Evolutionary conservation across 164 flowering plant genomes (phyloP).

Genomic region (Santalum album): DNA sequence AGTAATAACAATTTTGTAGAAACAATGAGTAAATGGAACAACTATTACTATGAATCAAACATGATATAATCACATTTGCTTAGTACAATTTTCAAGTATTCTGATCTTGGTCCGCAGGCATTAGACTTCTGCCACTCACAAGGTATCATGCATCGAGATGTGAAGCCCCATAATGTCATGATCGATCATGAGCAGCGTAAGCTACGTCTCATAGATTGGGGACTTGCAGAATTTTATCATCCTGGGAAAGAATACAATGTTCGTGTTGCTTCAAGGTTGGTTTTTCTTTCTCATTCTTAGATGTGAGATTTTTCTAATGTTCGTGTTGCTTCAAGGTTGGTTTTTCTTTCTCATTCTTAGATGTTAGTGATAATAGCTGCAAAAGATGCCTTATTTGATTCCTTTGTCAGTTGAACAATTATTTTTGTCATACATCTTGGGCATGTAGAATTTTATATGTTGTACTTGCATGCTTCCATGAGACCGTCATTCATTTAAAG

Average conservation of each 20-base stretch:
- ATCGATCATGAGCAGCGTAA: constrained; percentile 97
- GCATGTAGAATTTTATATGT: no score
- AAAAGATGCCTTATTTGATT: no score
- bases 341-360: neutral
- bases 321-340: constrained; percentile 97
- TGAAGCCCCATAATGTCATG: constrained; percentile 99
- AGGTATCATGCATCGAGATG: constrained; percentile 99
- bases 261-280: constrained; percentile 97
- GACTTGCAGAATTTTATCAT: constrained; percentile 96
- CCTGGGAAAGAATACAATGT: constrained; percentile 97
- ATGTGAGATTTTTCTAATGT: neutral
- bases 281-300: neutral
- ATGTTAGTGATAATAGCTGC: neutral
- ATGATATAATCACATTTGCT: no score
- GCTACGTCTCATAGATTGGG: constrained; percentile 98
- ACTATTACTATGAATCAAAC: no score
- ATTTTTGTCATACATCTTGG: neutral
- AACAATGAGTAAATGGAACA: no score
- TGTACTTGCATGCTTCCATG: no score
- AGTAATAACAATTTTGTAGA: no score
- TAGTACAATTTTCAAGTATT: no score
- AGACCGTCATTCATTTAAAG: no score
- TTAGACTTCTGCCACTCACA: constrained; percentile 94
- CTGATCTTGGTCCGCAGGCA: no score
- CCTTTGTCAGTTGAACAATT: neutral